Evolutionary conservation across 129 eudicot genomes (phyloP).

Genomic region (Helianthus tuberosus): DNA sequence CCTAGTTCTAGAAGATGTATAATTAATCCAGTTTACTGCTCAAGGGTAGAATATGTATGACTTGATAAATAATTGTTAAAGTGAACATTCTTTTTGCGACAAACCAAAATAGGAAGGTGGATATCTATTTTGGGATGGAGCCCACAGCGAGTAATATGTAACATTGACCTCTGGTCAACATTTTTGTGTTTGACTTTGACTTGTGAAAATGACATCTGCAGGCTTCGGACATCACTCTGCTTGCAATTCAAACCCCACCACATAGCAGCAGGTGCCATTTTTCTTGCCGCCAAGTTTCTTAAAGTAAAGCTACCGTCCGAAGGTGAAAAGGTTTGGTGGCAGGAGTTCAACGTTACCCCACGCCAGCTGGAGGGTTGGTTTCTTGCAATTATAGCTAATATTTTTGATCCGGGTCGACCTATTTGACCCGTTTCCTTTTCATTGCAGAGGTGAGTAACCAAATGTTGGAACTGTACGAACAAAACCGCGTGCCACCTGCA

Average conservation of each 20-base stretch:
- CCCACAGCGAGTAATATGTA: constrained; percentile 5
- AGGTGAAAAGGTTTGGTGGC: constrained; percentile 99
- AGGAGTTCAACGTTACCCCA: constrained; percentile 97
- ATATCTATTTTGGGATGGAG: not conserved
- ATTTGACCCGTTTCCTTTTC: constrained; percentile 2
- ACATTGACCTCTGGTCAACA: constrained; percentile 28
- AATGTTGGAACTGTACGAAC: constrained; percentile 61
- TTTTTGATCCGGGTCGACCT: not conserved
- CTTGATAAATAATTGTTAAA: not conserved
- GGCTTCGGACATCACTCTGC: constrained; percentile 99
- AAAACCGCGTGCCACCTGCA: constrained; percentile 43
- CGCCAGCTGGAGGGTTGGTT: constrained; percentile 89
- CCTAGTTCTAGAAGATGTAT: not conserved
- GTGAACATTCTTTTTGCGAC: not conserved
- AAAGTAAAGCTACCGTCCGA: constrained; percentile 96
- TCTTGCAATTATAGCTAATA: not conserved
- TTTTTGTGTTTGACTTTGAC: constrained; percentile 53
- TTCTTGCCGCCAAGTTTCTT: constrained; percentile 97
- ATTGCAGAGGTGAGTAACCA: constrained; percentile 63
- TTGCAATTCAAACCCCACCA: constrained; percentile 98
- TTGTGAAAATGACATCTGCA: constrained; percentile 71
- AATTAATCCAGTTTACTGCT: not conserved
- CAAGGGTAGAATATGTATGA: not conserved
- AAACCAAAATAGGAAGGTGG: not conserved
- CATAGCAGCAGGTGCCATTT: constrained; percentile 99